Base-by-base conservation (phyloP, 2,329 filamentous ascomycete species). In the Sporothrix pallida region DNA sequence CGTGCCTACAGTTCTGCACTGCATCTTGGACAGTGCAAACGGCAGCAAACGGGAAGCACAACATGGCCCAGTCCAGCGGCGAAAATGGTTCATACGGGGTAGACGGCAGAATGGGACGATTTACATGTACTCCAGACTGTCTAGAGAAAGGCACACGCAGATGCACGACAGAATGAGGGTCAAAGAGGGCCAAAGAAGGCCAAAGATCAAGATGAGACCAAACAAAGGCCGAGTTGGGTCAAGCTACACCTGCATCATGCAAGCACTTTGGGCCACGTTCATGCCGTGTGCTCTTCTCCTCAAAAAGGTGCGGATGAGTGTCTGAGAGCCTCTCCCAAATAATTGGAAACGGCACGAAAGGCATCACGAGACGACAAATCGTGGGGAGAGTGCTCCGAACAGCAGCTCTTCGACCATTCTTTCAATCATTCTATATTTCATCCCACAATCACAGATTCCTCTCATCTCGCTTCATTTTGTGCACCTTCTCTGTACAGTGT, bases 221-320 rank as follows among this genome's bases (percentile, higher is more conserved):
- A n/a, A 52, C 48, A 52, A 26, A 17, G 52, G 1, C 20, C 20
- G 20, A 13, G 1, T 26, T 5, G 20, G 52, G 52, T 56, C 3
- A 23, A 56, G 52, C 65, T 37, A 26, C 65, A 69, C n/a, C 67
- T 20, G 48, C 67, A 20, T 15, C 48, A 69, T 54, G 67, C 67
- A 69, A 54, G 17, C 48, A 31, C 67, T 69, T 56, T 56, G 46
- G 17, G 3, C 13, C 23, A 3, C 31, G 60, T 56, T 42, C 8
- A 42, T 62, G 23, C 31, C 58, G 26, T 62, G 26, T 60, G 20
- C 7, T 23, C 56, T 31, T 20, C 56, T 31, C 13, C 26, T 5
- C 54, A 60, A 12, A 31, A 5, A 13, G 4, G 56, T 26, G 10
- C 56, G 9, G 15, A 60, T 12, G 23, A 37, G 7, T 37, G 23